phyloP scores from a whole-genome alignment of 2,329 filamentous ascomycete species.

The Aspergillus hiratsukae region DNA sequence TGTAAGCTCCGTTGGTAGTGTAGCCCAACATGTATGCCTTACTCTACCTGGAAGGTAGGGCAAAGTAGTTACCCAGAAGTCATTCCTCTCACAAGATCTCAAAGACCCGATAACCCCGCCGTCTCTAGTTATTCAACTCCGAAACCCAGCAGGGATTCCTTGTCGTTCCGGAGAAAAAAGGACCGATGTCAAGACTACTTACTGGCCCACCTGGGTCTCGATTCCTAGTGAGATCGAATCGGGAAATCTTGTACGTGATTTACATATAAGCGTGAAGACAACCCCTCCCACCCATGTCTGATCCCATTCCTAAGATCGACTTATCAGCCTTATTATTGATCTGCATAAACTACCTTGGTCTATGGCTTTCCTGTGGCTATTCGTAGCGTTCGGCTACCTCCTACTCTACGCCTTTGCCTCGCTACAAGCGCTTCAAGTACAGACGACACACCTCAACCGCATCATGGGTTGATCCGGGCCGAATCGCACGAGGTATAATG shows the following conservation, averaged over 20 bases:
- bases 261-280: not conserved
- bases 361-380: conserved; percentile 30
- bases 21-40: not conserved
- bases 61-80: not conserved
- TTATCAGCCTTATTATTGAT: not conserved
- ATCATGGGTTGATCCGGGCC: conserved; percentile 18
- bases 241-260: not conserved
- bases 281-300: not conserved
- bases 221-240: not conserved
- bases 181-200: not conserved
- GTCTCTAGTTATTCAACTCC: not conserved
- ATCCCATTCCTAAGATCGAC: not conserved
- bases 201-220: not conserved
- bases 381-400: conserved; percentile 32
- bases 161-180: not conserved
- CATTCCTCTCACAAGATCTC: not conserved
- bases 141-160: not conserved
- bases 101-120: not conserved
- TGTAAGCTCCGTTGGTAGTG: not conserved
- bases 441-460: conserved; percentile 8
- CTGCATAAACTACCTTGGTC: not conserved
- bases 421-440: conserved; percentile 15
- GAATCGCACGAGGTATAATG: not conserved
- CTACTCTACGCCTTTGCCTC: conserved; percentile 33
- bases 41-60: not conserved